Conservation (phyloP, 1,139 yeast genomes). For the Magnusiomyces fungicola region DNA sequence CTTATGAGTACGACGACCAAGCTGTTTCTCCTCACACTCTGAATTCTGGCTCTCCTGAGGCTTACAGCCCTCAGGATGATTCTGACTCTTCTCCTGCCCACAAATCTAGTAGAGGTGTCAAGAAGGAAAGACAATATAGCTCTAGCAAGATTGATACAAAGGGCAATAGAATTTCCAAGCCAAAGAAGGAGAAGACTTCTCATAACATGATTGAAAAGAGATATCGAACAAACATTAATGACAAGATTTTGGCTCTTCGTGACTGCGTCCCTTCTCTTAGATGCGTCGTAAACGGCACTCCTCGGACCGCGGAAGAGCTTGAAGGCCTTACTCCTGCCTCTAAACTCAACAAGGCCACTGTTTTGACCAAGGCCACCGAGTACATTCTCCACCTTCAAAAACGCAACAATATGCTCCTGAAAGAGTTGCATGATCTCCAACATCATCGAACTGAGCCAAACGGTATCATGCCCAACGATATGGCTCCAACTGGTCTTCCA, state of each 20-base stretch:
- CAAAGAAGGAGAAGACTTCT: conserved; percentile 49
- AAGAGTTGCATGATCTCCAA: neutral
- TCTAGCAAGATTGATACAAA: conserved; percentile 15
- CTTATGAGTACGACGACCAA: neutral
- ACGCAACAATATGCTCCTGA: conserved; percentile 39
- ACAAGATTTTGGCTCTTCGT: conserved; percentile 60
- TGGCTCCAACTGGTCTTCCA: conserved; percentile 1
- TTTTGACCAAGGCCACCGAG: conserved; percentile 82
- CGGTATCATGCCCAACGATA: neutral
- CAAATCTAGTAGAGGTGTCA: neutral
- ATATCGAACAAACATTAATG: conserved; percentile 68
- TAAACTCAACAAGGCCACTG: conserved; percentile 82
- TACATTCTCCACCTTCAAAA: conserved; percentile 76
- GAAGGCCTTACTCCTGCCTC: conserved; percentile 87
- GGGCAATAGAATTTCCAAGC: conserved; percentile 28
- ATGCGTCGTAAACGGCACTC: conserved; percentile 27
- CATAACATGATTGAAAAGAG: conserved; percentile 77
- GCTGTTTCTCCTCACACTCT: neutral
- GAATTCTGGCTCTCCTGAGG: neutral
- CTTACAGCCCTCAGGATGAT: neutral
- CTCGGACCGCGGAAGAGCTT: conserved; percentile 41
- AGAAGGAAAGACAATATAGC: conserved; percentile 2
- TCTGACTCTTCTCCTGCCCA: conserved; percentile 1
- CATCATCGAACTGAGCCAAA: neutral
- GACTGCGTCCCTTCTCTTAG: conserved; percentile 66